phyloP scores from a whole-genome alignment of 1,284 basidiomycete species.

The Sphaerobolus stellatus region DNA sequence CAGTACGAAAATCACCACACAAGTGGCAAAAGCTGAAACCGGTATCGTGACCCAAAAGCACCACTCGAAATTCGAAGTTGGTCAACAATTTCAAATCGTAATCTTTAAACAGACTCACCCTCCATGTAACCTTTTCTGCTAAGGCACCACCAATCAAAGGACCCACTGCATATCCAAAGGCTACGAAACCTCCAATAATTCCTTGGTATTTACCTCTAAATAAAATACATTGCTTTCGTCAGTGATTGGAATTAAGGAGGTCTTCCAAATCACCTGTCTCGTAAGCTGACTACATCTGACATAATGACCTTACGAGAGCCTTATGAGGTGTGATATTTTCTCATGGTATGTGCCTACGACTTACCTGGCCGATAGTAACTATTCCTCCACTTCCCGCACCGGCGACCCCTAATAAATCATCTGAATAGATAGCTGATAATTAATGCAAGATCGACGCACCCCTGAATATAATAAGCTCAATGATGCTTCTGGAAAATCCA shows the following conservation, averaged over 20 bases:
- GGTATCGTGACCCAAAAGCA: conserved; percentile 71
- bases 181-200: conserved; percentile 54
- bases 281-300: conserved; percentile 61
- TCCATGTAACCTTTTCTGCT: conserved; percentile 59
- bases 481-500: conserved; percentile 61
- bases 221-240: not conserved
- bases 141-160: conserved; percentile 60
- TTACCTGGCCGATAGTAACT: conserved; percentile 58
- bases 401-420: conserved; percentile 41
- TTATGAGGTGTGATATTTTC: conserved; percentile 1
- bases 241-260: not conserved
- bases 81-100: conserved; percentile 9
- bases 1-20: conserved; percentile 58
- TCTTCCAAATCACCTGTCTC: conserved; percentile 46
- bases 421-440: too few relatives aligned
- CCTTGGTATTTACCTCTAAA: conserved; percentile 64
- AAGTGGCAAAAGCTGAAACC: conserved; percentile 49
- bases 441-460: conserved; percentile 24
- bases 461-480: conserved; percentile 73
- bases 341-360: conserved; percentile 8
- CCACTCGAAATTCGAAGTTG: conserved; percentile 40
- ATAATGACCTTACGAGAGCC: conserved; percentile 41
- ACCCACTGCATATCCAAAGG: conserved; percentile 51
- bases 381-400: conserved; percentile 71
- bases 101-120: conserved; percentile 40